Conservation (phyloP, 768 basidiomycete species). For the Strobilomyces confusus region DNA sequence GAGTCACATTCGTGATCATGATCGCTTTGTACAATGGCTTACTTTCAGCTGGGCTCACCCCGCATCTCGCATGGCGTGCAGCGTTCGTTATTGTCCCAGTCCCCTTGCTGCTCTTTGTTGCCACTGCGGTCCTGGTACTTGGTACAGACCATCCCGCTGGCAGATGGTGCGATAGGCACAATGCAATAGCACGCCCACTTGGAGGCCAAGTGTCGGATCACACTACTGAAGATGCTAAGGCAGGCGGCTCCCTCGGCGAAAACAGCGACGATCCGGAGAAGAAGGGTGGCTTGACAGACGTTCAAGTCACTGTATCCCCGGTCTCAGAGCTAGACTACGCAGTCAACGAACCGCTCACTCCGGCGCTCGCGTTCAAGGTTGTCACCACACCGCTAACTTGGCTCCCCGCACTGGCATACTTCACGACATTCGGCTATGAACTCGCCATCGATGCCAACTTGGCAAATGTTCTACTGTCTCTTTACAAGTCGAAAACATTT, state of each 20-base stretch:
- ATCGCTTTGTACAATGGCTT: conserved; percentile 38
- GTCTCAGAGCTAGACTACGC: conserved; percentile 6
- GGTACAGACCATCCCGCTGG: conserved; percentile 9
- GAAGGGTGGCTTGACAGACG: conserved; percentile 19
- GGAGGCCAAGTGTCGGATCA: not conserved
- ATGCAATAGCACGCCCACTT: not conserved
- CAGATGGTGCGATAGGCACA: conserved; percentile 10
- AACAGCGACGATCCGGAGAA: conserved; percentile 26
- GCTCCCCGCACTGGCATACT: conserved; percentile 3
- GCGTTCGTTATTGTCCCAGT: conserved; percentile 56
- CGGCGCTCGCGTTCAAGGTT: not conserved
- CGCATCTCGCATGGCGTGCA: conserved; percentile 49
- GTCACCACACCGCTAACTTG: not conserved
- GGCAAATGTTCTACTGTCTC: conserved; percentile 1
- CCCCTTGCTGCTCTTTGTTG: conserved; percentile 45
- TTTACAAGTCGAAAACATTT: conserved; percentile 1
- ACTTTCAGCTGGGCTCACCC: conserved; percentile 32
- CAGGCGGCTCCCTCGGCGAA: conserved; percentile 15
- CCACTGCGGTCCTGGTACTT: conserved; percentile 15
- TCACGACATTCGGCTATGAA: conserved; percentile 5
- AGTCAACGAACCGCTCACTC: not conserved
- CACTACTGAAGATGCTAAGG: conserved; percentile 11
- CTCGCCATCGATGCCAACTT: conserved; percentile 5
- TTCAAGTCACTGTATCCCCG: conserved; percentile 13
- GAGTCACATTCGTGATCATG: conserved; percentile 8